phyloP scores from a whole-genome alignment of 1,139 yeast species.

The Nadsonia starkeyi-henricii region DNA sequence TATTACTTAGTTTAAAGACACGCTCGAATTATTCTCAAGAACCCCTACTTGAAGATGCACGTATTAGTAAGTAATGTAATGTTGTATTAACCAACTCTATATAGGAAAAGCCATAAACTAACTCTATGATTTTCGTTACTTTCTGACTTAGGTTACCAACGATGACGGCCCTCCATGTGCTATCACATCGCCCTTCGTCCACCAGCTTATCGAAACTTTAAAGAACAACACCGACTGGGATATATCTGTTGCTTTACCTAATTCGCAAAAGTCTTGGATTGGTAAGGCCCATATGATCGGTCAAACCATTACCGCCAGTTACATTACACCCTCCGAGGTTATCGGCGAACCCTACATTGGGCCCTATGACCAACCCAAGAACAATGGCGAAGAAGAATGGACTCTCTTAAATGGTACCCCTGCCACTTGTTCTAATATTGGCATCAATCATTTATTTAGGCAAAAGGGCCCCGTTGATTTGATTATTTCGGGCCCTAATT shows the following conservation, averaged over 20 bases:
- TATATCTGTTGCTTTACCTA: conserved; percentile 68
- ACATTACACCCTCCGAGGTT: conserved; percentile 26
- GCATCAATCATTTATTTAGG: conserved; percentile 54
- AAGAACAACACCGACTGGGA: conserved; percentile 62
- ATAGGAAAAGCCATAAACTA: too few relatives aligned
- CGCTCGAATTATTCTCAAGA: not conserved
- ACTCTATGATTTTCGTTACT: too few relatives aligned
- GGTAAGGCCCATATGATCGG: conserved; percentile 97
- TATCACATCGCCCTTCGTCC: conserved; percentile 71
- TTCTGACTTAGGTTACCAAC: conserved; percentile 62
- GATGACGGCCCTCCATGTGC: conserved; percentile 93
- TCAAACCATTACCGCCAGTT: conserved; percentile 51
- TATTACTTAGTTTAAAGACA: too few relatives aligned
- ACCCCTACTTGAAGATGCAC: not conserved
- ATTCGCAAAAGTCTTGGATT: conserved; percentile 66
- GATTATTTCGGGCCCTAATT: conserved; percentile 89
- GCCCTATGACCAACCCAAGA: conserved; percentile 37
- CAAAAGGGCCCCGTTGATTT: conserved; percentile 57
- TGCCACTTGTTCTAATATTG: conserved; percentile 88
- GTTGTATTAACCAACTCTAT: too few relatives aligned
- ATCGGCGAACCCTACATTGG: conserved; percentile 45
- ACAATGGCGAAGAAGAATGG: conserved; percentile 59
- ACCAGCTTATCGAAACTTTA: conserved; percentile 65
- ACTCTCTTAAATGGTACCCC: conserved; percentile 81
- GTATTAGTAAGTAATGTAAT: not conserved